Base-by-base conservation (phyloP, 768 basidiomycete species). In the Galerina sulciceps region DNA sequence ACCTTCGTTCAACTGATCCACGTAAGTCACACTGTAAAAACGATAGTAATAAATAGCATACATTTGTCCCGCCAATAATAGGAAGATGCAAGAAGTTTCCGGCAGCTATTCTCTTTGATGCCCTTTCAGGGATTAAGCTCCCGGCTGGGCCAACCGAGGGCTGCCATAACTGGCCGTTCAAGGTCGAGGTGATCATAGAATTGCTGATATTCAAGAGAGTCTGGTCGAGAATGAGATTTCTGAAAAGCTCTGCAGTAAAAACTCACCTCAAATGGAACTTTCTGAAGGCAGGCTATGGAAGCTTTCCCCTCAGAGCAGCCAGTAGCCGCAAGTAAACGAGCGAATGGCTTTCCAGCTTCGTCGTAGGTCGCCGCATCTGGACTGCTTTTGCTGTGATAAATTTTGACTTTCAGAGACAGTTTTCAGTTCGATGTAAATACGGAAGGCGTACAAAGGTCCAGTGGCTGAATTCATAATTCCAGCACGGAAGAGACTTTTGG, bases 91-190 rank as follows among this genome's bases (percentile, higher is more conserved):
- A 64, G 64, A 85, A 86, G 23, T 84, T 71, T 5, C 83, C 82
- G 5, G 76, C 69, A 0, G 72, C 67, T 26, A 86, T 79, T 38
- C 73, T 74, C 5, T 65, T 53, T 1, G 85, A 86, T 4, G 83
- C 80, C 40, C 79, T 67, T 50, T 74, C 77, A 0, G 81, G 67
- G 17, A 81, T 67, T 50, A 86, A 73, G 64, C 82, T 86, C 1
- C 82, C 83, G 0, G 70, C 52, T 1, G 81, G 81, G 0, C 85
- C 85, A 4, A 85, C 76, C 0, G 83, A 58, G 0, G 85, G 85
- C 60, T 86, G 75, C 85, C 85, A 86, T 4, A 86, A 69, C 60
- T 87, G 85, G 0, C 57, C 15, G 51, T 87, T 85, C 23, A 87
- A 67, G 1, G 79, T 80, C 0, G 71, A 50, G 0, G 18, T 48